Evolutionary conservation across 2,329 filamentous ascomycete genomes (phyloP), one percentile per base, ranked within the genome.

Genomic region (Fusarium nodosum): DNA sequence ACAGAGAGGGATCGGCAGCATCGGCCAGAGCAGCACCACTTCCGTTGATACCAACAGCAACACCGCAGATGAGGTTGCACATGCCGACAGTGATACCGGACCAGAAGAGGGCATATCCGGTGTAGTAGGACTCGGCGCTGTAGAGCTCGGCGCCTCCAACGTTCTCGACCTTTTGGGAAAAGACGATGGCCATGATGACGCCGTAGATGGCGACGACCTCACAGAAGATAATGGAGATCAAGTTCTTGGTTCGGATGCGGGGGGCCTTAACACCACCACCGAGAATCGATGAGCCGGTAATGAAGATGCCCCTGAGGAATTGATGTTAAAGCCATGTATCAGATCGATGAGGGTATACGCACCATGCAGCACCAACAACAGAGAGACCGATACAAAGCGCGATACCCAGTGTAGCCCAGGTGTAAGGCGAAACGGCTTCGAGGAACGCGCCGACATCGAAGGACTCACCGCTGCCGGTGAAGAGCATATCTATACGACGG

Each of bases 201-300:
- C 97, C 97, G 87, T 99, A 99, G 81, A 99, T 99, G 82, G 96
- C 96, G 77, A 99, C 96, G 78, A 99, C 96, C 84, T 99, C 96
- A 85, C 96, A 99, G 84, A 99, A 99, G 83, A 99, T 98, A 82
- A 99, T 99, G 76, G 95, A 98, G 80, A 99, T 98, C 78, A 99
- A 83, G 86, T 99, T 99, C 90, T 99, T 99, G 69, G 96, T 99
- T 80, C 96, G 93, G 83, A 99, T 99, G 76, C 96, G 92, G 38
- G 97, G 97, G 46, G 96, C 95, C 82, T 93, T 95, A 78, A 99
- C 96, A 84, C 96, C 96, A 75, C 93, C 96, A 77, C 97, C 97
- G 72, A 99, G 88, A 79, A 99, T 99, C 61, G 96, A 97, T 62
- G 94, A 97, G 75, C 97, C 97, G 34, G 96, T 99, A 74, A 98